phyloP scores from a whole-genome alignment of 2,329 filamentous ascomycete genomes.

The Clarireedia homoeocarpa region DNA sequence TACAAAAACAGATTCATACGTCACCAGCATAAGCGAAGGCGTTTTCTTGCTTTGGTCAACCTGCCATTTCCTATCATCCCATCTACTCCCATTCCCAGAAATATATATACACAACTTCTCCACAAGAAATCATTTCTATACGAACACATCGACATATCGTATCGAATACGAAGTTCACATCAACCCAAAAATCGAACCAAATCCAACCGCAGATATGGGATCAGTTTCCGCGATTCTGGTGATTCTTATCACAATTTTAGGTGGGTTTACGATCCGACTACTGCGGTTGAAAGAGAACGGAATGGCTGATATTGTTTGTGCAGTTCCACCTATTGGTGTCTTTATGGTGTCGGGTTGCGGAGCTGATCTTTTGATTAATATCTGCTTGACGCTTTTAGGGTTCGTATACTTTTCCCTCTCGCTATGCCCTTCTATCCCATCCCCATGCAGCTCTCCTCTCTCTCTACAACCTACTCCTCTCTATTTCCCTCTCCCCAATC shows the following conservation, averaged over 20 bases:
- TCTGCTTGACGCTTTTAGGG: conserved; percentile 33
- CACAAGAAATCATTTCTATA: too few relatives aligned
- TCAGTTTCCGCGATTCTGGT: conserved; percentile 33
- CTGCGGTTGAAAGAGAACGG: background rate
- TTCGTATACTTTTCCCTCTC: conserved; percentile 11
- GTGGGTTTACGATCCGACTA: conserved; percentile 26
- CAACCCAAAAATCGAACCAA: background rate
- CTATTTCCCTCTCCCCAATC: background rate
- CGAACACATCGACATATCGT: background rate
- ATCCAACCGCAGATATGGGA: conserved; percentile 25
- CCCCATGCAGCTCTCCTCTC: background rate
- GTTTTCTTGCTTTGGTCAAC: too few relatives aligned
- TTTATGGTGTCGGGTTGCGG: conserved; percentile 34
- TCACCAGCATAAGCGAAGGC: too few relatives aligned
- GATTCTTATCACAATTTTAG: conserved; percentile 38
- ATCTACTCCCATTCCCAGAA: too few relatives aligned
- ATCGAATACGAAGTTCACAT: background rate
- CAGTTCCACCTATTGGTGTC: conserved; percentile 35
- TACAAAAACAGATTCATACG: too few relatives aligned
- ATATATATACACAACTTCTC: too few relatives aligned
- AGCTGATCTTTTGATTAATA: conserved; percentile 36
- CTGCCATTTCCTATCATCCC: too few relatives aligned
- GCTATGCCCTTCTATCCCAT: background rate
- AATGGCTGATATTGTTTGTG: background rate
- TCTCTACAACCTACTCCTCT: conserved; percentile 14